Percentiles rank a stretch among this genome's conserved stretches.
phyloP scores from a whole-genome alignment of 371 early-diverging fungal genomes.

The Mortierella sp. region DNA sequence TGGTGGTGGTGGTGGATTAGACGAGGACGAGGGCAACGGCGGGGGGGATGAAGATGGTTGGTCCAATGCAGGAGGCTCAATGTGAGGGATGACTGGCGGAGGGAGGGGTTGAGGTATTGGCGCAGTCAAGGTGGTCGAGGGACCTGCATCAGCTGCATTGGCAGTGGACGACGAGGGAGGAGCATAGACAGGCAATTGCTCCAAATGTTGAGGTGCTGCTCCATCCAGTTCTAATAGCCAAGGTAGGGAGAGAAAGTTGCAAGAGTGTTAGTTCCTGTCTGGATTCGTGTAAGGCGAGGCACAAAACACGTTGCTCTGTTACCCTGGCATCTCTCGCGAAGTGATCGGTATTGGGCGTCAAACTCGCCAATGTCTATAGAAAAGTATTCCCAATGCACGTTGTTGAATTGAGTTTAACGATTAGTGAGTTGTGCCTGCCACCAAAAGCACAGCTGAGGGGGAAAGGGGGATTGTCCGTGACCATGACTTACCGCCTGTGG shows the following conservation, averaged over 20 bases:
- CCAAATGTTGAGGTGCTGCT: conserved; percentile 35
- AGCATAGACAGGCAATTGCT: conserved; percentile 36
- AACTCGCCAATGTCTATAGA: conserved; percentile 41
- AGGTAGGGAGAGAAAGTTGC: too few relatives aligned
- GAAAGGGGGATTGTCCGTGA: not conserved
- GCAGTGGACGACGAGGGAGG: conserved; percentile 17
- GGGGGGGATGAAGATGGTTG: not conserved
- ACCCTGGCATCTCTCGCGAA: conserved; percentile 45
- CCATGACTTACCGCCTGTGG: conserved; percentile 23
- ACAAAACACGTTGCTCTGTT: too few relatives aligned
- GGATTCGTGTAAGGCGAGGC: too few relatives aligned
- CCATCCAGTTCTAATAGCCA: conserved; percentile 29
- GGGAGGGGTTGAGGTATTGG: conserved; percentile 5
- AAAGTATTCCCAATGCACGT: too few relatives aligned
- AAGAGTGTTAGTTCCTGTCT: too few relatives aligned
- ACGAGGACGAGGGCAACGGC: not conserved
- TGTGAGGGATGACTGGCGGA: not conserved
- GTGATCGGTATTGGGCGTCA: conserved; percentile 33
- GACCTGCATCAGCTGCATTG: not conserved
- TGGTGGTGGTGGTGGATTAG: not conserved
- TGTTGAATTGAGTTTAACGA: too few relatives aligned
- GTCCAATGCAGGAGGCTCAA: not conserved
- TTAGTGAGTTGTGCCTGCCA: too few relatives aligned
- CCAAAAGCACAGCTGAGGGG: too few relatives aligned
- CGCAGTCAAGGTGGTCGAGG: conserved; percentile 7